A percentile compares a stretch with the other conserved stretches of the same genome.
These are phyloP conservation scores for Conringia planisiliqua DNA, from an alignment of 345 rosid species.

Conservation along the genomic window DNA sequence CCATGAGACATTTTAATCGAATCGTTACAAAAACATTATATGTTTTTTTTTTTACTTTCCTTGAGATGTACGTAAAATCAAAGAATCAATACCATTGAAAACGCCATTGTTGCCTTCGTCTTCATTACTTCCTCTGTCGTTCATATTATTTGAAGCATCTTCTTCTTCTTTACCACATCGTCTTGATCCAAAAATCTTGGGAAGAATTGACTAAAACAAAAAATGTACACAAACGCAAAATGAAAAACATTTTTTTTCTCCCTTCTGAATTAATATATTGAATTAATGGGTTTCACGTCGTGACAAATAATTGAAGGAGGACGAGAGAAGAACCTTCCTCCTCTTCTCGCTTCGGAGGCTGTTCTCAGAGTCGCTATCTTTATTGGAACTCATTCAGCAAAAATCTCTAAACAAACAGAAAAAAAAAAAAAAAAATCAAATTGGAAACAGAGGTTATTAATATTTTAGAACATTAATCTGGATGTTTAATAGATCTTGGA, in stretches of 20 bases:
- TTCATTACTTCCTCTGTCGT: slow-evolving; percentile 19
- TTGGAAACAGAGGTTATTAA: background rate
- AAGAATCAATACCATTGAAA: slow-evolving; percentile 33
- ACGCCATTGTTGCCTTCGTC: background rate
- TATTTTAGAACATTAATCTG: background rate
- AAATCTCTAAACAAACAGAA: background rate
- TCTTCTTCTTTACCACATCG: slow-evolving; percentile 42
- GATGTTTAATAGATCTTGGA: slow-evolving; percentile 29
- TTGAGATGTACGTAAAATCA: slow-evolving; percentile 7
- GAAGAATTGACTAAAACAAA: slow-evolving; percentile 48
- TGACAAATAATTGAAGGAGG: background rate
- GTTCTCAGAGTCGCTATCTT: slow-evolving; percentile 38
- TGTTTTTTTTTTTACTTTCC: background rate
- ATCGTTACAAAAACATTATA: background rate
- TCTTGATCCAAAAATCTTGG: slow-evolving; percentile 68
- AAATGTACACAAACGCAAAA: background rate
- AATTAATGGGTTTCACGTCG: slow-evolving; percentile 35
- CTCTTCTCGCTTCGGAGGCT: slow-evolving; percentile 53
- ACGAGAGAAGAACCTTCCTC: slow-evolving; percentile 52
- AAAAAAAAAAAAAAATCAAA: background rate
- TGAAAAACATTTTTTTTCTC: background rate
- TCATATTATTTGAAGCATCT: slow-evolving; percentile 32
- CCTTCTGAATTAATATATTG: background rate
- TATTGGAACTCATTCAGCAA: slow-evolving; percentile 31
- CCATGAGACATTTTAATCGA: background rate